Conservation (phyloP, 75 land plant genomes). For the Pseudotsuga menziesii region DNA sequence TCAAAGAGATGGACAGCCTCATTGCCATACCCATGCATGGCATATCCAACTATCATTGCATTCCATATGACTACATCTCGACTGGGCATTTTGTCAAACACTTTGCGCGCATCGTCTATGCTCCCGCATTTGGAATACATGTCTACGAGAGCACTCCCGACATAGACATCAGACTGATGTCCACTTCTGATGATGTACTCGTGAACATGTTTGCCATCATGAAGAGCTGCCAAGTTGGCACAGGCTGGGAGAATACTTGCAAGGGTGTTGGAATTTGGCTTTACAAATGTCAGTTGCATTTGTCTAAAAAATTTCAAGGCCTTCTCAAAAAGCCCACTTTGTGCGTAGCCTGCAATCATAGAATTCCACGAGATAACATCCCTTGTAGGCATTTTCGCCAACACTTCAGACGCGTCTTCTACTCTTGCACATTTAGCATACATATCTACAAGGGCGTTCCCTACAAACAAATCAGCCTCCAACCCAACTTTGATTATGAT, state of each 20-base stretch:
- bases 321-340: slow-evolving; percentile 19
- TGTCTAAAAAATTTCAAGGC: slow-evolving; percentile 15
- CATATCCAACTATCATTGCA: slow-evolving; percentile 27
- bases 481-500: slow-evolving; percentile 9
- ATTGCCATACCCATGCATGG: slow-evolving; percentile 11
- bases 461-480: slow-evolving; percentile 13
- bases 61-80: slow-evolving; percentile 24
- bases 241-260: slow-evolving; percentile 22
- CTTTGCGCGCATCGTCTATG: slow-evolving; percentile 5
- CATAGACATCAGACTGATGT: slow-evolving; percentile 4
- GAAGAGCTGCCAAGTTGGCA: slow-evolving; percentile 20
- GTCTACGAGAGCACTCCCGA: slow-evolving; percentile 9
- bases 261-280: slow-evolving; percentile 11
- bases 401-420: slow-evolving; percentile 13
- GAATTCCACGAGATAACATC: slow-evolving; percentile 22
- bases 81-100: neutral
- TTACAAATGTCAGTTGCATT: slow-evolving; percentile 13
- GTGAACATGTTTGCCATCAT: slow-evolving; percentile 14
- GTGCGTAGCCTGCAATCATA: slow-evolving; percentile 19
- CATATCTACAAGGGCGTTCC: slow-evolving; percentile 20
- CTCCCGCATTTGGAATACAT: slow-evolving; percentile 22
- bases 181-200: slow-evolving; percentile 14
- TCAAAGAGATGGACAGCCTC: neutral
- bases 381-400: slow-evolving; percentile 5
- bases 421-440: slow-evolving; percentile 18